A percentile compares a stretch with the other conserved stretches of the same genome.
These are phyloP conservation scores for Penicilliopsis zonata DNA, from an alignment of 495 filamentous ascomycete species.

Conservation along the genomic window DNA sequence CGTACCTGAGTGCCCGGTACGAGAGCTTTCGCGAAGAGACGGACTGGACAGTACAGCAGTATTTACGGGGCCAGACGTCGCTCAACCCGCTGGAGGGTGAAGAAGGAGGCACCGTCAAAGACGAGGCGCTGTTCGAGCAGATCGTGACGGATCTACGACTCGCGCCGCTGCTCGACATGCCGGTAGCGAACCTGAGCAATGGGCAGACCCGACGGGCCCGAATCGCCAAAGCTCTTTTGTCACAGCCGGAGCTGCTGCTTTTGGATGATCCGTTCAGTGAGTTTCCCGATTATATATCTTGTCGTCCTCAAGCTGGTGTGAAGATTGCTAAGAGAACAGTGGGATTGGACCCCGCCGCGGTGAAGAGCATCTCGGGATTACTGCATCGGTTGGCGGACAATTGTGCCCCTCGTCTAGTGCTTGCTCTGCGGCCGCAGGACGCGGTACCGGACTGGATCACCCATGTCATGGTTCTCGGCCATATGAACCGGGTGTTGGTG, in stretches of 20 bases:
- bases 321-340: conserved; percentile 26
- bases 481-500: conserved; percentile 42
- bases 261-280: conserved; percentile 88
- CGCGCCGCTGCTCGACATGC: conserved; percentile 54
- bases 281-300: conserved; percentile 8
- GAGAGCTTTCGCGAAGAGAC: conserved; percentile 77
- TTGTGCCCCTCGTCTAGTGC: conserved; percentile 54
- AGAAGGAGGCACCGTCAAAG: conserved; percentile 26
- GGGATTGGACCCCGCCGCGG: conserved; percentile 80
- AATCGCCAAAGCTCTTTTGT: conserved; percentile 76
- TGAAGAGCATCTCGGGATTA: conserved; percentile 53
- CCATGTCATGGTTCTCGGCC: conserved; percentile 57
- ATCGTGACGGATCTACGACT: conserved; percentile 59
- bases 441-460: conserved; percentile 81
- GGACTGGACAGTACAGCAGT: conserved; percentile 75
- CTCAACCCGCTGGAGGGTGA: conserved; percentile 55
- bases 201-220: conserved; percentile 79
- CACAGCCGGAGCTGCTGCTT: conserved; percentile 65
- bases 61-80: conserved; percentile 62
- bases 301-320: conserved; percentile 1
- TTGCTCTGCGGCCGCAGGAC: conserved; percentile 77
- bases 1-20: conserved; percentile 86
- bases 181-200: conserved; percentile 81
- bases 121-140: conserved; percentile 35
- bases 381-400: conserved; percentile 52